Base-by-base conservation (phyloP, 176 grass and related monocot genomes). In the Hsuehochloa calcarea region DNA sequence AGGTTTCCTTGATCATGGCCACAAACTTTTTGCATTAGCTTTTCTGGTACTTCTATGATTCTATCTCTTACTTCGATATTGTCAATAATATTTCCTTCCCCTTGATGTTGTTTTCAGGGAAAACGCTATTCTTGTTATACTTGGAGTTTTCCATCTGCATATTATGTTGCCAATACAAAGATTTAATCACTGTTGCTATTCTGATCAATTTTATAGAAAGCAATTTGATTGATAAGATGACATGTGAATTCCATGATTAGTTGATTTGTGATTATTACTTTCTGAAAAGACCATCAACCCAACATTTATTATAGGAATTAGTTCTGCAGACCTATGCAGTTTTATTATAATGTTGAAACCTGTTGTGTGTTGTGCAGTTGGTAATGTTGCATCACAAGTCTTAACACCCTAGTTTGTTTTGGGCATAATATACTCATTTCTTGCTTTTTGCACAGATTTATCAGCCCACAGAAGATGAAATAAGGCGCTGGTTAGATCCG, bases 381-480 rank as follows among this genome's bases (percentile, higher is more conserved):
- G 25, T 39, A 45, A 1, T 73, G 49, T 58, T 74, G n/a, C 34
- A 22, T 52, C 41, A n/a, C 25, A 37, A 62, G 22, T 41, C 5
- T 62, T 34, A 50, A 74, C 39, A 55, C 19, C 37, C 6, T 68
- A 34, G 50, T 77, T 75, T 82, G 19, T 3, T 58, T 82, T 73
- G 34, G 22, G 26, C 70, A 29, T 82, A 55, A 76, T 47, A 37
- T 73, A 22, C 51, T 66, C 15, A 44, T 52, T 40, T 81, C 43
- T 66, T 92, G 34, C 22, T 65, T 80, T 70, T 72, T 43, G 10
- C 45, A 65, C 88, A 98, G 96, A 89, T 98, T 72, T 98, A 98
- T 79, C 96, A 92, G 88, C 96, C 96, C 68, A 90, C 93, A 13
- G 96, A 95, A 85, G 93, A 93, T 82, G 96, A 98, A 82, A 91